Base-by-base conservation (phyloP, 352 stramenopile species). In the Globisporangium lucens region DNA sequence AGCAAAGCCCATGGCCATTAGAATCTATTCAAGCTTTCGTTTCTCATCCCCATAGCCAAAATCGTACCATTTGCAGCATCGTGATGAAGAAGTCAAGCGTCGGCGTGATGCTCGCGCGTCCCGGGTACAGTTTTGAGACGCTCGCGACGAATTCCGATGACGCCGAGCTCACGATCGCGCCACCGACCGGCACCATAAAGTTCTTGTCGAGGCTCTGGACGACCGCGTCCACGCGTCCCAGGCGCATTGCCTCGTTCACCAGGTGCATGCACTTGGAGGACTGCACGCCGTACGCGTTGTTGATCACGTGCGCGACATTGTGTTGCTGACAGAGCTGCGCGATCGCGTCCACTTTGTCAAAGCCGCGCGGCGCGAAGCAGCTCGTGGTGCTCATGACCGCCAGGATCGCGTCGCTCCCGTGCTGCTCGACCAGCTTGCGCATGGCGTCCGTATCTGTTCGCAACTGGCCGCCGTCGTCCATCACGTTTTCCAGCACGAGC, bases 181-280 rank as follows among this genome's bases (percentile, higher is more conserved):
- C 94, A 30, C 95, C 97, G 0, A 99, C 97, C 2, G 97, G 97
- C 51, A 99, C 94, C 61, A 99, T 76, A 75, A 99, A 99, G 77
- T 99, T 99, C 75, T 99, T 99, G 83, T 99, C 98, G 2, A 98
- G 98, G 68, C 90, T 98, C 72, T 98, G 98, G 33, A 99, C 94
- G 52, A 99, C 89, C 8, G 93, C 92, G 81, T 99, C 97, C 7
- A 99, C 97, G 46, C 95, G 85, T 5, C 95, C 97, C 30, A 93
- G 77, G 17, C 89, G 89, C 76, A 97, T 89, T 41, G 85, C 85
- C 22, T 95, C 71, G 75, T 98, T 97, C 35, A 99, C 81, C 20
- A 97, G 74, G 73, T 99, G 96, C 74, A 90, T 90, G 56, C 94
- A 99, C 64, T 90, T 89, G 62, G 80, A 87, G 73, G 95, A 98